Percentiles rank a stretch among this genome's conserved stretches.
Conservation (phyloP, 2,329 filamentous ascomycete genomes). For the Phialemoniopsis sp. region DNA sequence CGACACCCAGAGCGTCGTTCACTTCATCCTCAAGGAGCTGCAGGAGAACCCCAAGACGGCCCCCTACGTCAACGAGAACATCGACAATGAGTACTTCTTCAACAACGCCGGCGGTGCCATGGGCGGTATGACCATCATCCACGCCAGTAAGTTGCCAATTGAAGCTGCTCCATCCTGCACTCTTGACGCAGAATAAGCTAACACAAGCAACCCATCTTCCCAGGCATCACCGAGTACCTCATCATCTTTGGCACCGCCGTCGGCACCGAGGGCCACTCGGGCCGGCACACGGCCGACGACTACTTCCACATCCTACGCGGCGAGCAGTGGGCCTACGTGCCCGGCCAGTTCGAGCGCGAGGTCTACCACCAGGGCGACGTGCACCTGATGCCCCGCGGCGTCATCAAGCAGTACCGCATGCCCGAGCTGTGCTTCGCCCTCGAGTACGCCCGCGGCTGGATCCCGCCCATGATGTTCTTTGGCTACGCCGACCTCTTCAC, state of each 20-base stretch:
- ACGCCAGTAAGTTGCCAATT: constrained; percentile 63
- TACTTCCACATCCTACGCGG: constrained; percentile 89
- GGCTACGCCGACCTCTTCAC: constrained; percentile 78
- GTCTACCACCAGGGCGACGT: constrained; percentile 66
- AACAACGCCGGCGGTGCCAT: constrained; percentile 91
- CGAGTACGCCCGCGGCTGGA: constrained; percentile 84
- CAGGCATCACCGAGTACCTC: constrained; percentile 79
- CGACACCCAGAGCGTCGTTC: constrained; percentile 65
- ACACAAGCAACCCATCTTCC: too few species aligned
- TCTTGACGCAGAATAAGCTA: neutral
- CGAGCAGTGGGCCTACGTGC: constrained; percentile 70
- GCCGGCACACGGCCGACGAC: constrained; percentile 87
- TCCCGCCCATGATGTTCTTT: constrained; percentile 89
- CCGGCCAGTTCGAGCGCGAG: constrained; percentile 63
- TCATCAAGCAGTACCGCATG: constrained; percentile 82
- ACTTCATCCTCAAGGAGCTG: constrained; percentile 67
- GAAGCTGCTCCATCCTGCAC: neutral
- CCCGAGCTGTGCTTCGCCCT: constrained; percentile 72
- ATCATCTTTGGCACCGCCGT: constrained; percentile 83
- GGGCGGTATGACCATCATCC: constrained; percentile 88
- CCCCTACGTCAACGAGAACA: constrained; percentile 64
- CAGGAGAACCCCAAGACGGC: constrained; percentile 44
- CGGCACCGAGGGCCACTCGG: constrained; percentile 84
- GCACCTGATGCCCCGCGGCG: constrained; percentile 68
- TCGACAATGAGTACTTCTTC: constrained; percentile 80